Conservation (phyloP, 2,329 filamentous ascomycete species). For the Pseudohalonectria lignicola region DNA sequence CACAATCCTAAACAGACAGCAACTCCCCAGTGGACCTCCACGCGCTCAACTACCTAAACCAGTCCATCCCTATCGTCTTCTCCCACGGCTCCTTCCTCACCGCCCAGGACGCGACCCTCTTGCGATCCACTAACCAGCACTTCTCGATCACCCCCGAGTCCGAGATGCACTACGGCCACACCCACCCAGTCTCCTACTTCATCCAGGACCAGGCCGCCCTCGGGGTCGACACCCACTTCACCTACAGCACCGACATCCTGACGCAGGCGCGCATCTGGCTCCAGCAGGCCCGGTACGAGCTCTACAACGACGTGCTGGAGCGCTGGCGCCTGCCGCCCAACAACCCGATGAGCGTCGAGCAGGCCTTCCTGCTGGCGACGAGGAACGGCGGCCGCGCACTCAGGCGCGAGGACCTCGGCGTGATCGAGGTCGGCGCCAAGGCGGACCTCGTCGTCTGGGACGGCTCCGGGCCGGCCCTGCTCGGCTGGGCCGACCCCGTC, state of each 20-base stretch:
- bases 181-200: constrained; percentile 28
- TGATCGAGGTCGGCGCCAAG: constrained; percentile 35
- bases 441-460: constrained; percentile 44
- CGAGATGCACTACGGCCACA: constrained; percentile 48
- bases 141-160: constrained; percentile 48
- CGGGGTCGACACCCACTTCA: constrained; percentile 43
- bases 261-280: constrained; percentile 44
- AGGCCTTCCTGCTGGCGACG: constrained; percentile 45
- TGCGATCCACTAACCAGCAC: constrained; percentile 38
- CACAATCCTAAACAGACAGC: constrained; percentile 10
- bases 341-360: constrained; percentile 40
- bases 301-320: constrained; percentile 25
- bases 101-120: constrained; percentile 22
- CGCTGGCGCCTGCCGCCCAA: constrained; percentile 29
- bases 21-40: constrained; percentile 28
- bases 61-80: constrained; percentile 35
- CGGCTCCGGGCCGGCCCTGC: constrained; percentile 32
- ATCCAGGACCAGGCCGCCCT: constrained; percentile 39
- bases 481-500: constrained; percentile 44
- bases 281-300: constrained; percentile 27
- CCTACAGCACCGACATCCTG: constrained; percentile 37
- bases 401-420: constrained; percentile 36
- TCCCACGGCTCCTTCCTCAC: constrained; percentile 37
- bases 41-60: constrained; percentile 26
- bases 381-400: constrained; percentile 39